phyloP scores from a whole-genome alignment of 2,329 filamentous ascomycete genomes.

The Fusarium sp. region DNA sequence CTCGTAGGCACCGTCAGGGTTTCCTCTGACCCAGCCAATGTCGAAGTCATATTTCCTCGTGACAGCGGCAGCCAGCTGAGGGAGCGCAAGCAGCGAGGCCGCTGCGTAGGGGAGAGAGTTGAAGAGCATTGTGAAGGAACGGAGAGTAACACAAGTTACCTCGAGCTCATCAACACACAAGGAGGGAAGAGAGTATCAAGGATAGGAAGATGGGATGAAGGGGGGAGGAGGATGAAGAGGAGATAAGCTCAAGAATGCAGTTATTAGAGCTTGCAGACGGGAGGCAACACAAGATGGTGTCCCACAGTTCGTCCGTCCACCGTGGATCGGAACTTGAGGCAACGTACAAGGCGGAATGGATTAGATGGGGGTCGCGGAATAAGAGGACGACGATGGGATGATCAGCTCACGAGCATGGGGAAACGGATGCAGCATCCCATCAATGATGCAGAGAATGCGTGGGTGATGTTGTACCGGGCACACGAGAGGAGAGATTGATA shows the following conservation, averaged over 20 bases:
- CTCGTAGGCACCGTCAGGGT: conserved; percentile 73
- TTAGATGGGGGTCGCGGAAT: conserved; percentile 20
- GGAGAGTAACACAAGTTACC: background rate
- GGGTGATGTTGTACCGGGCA: conserved; percentile 12
- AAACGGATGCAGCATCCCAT: conserved; percentile 3
- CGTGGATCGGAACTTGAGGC: conserved; percentile 7
- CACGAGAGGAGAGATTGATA: conserved; percentile 4
- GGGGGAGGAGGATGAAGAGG: conserved; percentile 1
- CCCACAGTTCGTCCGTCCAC: conserved; percentile 1
- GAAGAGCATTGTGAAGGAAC: conserved; percentile 30
- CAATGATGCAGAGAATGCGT: background rate
- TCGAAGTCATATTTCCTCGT: conserved; percentile 74
- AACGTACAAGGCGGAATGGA: background rate
- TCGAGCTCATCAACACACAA: conserved; percentile 14
- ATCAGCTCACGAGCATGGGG: conserved; percentile 10
- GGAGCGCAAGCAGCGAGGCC: conserved; percentile 32
- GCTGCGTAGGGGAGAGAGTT: conserved; percentile 24
- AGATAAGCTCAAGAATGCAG: background rate
- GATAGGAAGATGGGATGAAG: background rate
- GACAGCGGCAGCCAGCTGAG: conserved; percentile 46
- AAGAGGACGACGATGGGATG: conserved; percentile 23
- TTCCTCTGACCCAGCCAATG: conserved; percentile 76
- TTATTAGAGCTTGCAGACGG: conserved; percentile 13
- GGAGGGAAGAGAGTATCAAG: background rate
- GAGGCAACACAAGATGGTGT: background rate